Conservation (phyloP, 2,329 filamentous ascomycete genomes). For the Cercospora zeae-maydis region DNA sequence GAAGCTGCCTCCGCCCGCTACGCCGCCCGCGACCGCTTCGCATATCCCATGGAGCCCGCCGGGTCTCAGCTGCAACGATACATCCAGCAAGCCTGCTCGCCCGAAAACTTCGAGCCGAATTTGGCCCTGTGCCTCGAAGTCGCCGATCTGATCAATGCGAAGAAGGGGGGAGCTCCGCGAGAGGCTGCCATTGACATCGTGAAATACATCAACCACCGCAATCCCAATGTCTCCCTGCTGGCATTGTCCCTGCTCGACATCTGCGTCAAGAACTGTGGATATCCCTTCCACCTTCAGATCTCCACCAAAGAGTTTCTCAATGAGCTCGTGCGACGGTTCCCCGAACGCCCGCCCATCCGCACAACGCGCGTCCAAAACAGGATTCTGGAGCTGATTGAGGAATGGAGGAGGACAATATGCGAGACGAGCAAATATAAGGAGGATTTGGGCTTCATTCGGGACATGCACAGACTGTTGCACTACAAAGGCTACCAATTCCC, state of each 20-base stretch:
- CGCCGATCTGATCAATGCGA: conserved; percentile 90
- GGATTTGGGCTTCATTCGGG: conserved; percentile 89
- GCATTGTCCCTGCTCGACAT: conserved; percentile 91
- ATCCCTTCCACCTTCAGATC: conserved; percentile 97
- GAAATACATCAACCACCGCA: conserved; percentile 92
- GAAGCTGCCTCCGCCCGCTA: conserved; percentile 94
- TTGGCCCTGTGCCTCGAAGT: conserved; percentile 96
- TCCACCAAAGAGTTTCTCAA: conserved; percentile 99
- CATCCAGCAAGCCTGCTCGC: conserved; percentile 93
- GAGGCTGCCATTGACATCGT: conserved; percentile 93
- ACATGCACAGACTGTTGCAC: conserved; percentile 93
- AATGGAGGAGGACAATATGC: conserved; percentile 98
- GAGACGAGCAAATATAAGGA: conserved; percentile 97
- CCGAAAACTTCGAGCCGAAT: conserved; percentile 97
- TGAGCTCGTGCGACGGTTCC: conserved; percentile 92
- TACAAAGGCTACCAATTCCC: conserved; percentile 98
- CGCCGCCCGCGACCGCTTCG: conserved; percentile 91
- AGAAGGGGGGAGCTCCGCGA: conserved; percentile 92
- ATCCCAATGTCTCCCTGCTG: conserved; percentile 88
- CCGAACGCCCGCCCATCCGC: conserved; percentile 84
- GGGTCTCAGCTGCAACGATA: conserved; percentile 89
- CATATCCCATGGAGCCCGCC: conserved; percentile 71
- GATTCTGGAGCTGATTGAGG: conserved; percentile 94
- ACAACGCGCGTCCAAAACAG: conserved; percentile 82
- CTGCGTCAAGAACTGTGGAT: conserved; percentile 99